Percentiles rank a stretch among this genome's conserved stretches.
Conservation (phyloP, 352 stramenopile species). For the Phytopythium boreale region DNA sequence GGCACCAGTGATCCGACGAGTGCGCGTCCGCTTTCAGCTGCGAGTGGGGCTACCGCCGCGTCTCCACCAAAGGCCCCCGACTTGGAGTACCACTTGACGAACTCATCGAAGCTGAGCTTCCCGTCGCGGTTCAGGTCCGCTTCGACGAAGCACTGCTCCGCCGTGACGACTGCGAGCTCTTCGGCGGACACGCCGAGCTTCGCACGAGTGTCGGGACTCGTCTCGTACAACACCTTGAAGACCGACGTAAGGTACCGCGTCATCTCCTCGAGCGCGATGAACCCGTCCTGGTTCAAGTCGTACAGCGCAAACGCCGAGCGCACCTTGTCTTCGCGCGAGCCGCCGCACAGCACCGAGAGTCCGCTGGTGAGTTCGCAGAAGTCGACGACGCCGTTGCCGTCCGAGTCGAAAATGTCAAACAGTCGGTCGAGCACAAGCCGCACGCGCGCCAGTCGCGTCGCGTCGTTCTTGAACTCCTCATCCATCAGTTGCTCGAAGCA, state of each 20-base stretch:
- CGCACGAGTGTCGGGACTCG: constrained; percentile 51
- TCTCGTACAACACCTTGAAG: constrained; percentile 87
- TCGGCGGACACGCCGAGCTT: constrained; percentile 62
- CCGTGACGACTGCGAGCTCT: constrained; percentile 74
- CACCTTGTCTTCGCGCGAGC: constrained; percentile 80
- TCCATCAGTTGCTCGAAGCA: constrained; percentile 85
- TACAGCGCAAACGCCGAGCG: constrained; percentile 85
- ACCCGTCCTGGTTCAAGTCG: constrained; percentile 83
- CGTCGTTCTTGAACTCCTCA: constrained; percentile 71
- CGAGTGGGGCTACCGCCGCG: background rate
- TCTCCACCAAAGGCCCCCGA: constrained; percentile 32
- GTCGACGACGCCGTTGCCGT: constrained; percentile 77
- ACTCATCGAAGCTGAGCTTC: constrained; percentile 85
- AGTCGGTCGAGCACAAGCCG: constrained; percentile 70
- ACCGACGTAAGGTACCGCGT: constrained; percentile 78
- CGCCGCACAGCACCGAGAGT: constrained; percentile 79
- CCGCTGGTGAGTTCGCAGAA: constrained; percentile 84
- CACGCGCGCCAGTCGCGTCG: constrained; percentile 57
- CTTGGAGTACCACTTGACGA: constrained; percentile 81
- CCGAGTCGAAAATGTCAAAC: constrained; percentile 81
- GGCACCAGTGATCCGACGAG: background rate
- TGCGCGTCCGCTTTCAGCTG: constrained; percentile 4
- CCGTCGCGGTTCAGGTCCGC: constrained; percentile 79
- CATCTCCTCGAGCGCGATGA: constrained; percentile 89
- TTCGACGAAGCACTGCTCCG: constrained; percentile 84